Conservation (phyloP, 768 basidiomycete species). For the Pleurotus sapidus region DNA sequence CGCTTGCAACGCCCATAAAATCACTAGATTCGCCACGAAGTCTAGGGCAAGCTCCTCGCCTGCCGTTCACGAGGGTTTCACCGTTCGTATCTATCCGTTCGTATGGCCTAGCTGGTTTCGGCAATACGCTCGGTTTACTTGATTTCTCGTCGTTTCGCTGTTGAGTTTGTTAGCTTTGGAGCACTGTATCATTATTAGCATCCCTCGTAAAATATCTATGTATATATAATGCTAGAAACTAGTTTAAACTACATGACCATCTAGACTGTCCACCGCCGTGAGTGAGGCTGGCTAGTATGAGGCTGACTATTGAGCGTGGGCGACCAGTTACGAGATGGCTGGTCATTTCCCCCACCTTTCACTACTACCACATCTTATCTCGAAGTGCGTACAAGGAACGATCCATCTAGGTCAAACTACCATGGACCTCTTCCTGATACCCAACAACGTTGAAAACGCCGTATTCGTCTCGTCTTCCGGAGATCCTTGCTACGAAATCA, state of each 20-base stretch:
- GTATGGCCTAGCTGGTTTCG: slow-evolving; percentile 68
- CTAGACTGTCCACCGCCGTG: too few species aligned
- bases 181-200: slow-evolving; percentile 7
- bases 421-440: slow-evolving; percentile 54
- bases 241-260: neutral
- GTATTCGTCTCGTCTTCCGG: slow-evolving; percentile 49
- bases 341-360: too few species aligned
- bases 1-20: slow-evolving; percentile 30
- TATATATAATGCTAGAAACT: slow-evolving; percentile 1
- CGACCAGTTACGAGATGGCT: too few species aligned
- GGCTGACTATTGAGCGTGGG: neutral
- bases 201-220: neutral
- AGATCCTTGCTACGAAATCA: slow-evolving; percentile 45
- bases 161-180: slow-evolving; percentile 7
- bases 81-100: slow-evolving; percentile 50
- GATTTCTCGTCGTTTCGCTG: slow-evolving; percentile 23
- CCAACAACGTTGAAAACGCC: slow-evolving; percentile 48
- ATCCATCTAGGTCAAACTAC: neutral
- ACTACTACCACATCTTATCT: too few species aligned
- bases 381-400: too few species aligned
- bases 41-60: slow-evolving; percentile 40
- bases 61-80: slow-evolving; percentile 81
- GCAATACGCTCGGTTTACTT: slow-evolving; percentile 72
- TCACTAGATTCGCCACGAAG: slow-evolving; percentile 19
- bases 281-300: too few species aligned